These are phyloP conservation scores for Didymella keratinophila DNA, from an alignment of 2,329 filamentous ascomycete genomes.

Conservation along the genomic window DNA sequence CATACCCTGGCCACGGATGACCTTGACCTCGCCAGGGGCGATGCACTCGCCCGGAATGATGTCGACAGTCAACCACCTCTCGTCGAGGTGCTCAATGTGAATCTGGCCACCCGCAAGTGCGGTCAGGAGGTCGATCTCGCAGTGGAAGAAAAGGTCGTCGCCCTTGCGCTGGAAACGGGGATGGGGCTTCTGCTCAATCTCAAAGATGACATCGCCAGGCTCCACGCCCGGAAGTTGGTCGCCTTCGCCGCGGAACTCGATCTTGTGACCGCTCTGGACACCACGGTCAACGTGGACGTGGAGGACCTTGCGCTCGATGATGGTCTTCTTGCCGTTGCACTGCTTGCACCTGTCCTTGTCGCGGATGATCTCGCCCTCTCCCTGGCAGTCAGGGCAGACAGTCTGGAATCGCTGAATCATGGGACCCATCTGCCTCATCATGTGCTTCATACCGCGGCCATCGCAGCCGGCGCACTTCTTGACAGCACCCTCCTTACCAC, in stretches of 20 bases:
- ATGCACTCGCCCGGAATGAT: constrained; percentile 96
- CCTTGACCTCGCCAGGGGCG: constrained; percentile 86
- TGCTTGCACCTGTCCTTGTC: constrained; percentile 98
- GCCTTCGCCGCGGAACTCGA: constrained; percentile 96
- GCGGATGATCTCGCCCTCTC: constrained; percentile 94
- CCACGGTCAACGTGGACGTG: constrained; percentile 97
- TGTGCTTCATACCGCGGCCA: constrained; percentile 97
- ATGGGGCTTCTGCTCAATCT: constrained; percentile 99
- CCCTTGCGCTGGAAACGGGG: constrained; percentile 92
- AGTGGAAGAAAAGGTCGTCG: constrained; percentile 93
- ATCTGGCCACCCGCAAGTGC: constrained; percentile 91
- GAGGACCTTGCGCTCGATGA: constrained; percentile 96
- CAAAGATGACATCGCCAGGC: constrained; percentile 95
- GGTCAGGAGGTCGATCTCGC: constrained; percentile 94
- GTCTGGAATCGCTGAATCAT: constrained; percentile 99
- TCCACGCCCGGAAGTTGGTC: constrained; percentile 93
- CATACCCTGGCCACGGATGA: constrained; percentile 97
- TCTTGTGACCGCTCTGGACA: constrained; percentile 91
- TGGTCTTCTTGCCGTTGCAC: constrained; percentile 96
- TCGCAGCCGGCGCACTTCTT: constrained; percentile 91
- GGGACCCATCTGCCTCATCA: constrained; percentile 99
- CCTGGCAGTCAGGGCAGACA: constrained; percentile 96
- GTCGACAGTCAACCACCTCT: constrained; percentile 93
- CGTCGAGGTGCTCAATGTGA: constrained; percentile 94
- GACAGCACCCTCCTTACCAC: constrained; percentile 97